Conservation (phyloP, 192 early-diverging fungal species). For the Coemansia sp. region DNA sequence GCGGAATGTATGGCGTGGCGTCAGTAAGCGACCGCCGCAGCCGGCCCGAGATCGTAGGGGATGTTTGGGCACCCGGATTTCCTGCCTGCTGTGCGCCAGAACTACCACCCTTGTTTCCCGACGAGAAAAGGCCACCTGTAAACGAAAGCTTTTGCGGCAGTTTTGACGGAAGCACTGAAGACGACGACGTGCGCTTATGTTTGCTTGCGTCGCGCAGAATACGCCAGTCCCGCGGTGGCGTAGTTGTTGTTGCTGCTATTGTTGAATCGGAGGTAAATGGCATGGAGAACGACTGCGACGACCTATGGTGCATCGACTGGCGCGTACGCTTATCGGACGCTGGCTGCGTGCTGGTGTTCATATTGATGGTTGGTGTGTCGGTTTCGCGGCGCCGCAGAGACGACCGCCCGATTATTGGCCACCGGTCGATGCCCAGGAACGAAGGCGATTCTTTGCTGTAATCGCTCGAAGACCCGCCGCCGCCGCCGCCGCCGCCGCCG, state of each 20-base stretch:
- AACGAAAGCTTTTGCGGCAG: constrained; percentile 23
- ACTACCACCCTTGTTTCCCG: constrained; percentile 1
- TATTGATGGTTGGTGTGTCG: neutral
- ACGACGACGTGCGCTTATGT: constrained; percentile 48
- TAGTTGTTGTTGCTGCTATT: constrained; percentile 7
- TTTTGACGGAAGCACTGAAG: constrained; percentile 21
- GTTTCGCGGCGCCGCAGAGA: constrained; percentile 29
- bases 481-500: neutral
- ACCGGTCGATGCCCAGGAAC: constrained; percentile 36
- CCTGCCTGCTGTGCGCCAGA: neutral
- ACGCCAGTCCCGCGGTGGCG: constrained; percentile 33
- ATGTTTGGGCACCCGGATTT: neutral
- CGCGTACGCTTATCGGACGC: neutral
- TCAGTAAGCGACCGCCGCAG: neutral
- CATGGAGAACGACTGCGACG: constrained; percentile 47
- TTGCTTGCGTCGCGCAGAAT: constrained; percentile 18
- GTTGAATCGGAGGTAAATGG: constrained; percentile 10
- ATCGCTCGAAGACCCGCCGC: constrained; percentile 11
- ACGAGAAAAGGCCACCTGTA: constrained; percentile 17
- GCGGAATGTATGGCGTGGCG: neutral
- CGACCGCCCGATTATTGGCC: constrained; percentile 34
- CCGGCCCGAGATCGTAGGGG: neutral
- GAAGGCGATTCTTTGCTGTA: constrained; percentile 9
- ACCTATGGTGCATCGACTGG: constrained; percentile 28
- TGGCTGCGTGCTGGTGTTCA: neutral